These are phyloP conservation scores for Huntiella omanensis DNA, from an alignment of 2,329 filamentous ascomycete genomes.

Conservation along the genomic window DNA sequence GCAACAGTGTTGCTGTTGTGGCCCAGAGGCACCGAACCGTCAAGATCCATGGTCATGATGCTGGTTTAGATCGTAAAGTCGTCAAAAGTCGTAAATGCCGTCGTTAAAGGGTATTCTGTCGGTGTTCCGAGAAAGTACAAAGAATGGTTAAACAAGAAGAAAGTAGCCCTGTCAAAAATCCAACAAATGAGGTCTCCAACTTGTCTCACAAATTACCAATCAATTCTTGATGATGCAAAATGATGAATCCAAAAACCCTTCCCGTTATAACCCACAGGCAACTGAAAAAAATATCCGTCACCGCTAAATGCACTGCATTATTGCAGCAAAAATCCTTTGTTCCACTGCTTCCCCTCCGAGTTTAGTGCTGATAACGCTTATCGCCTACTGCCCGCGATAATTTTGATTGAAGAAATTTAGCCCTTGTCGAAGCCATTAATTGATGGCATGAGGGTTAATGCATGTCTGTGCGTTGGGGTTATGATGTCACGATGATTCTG, in stretches of 20 bases:
- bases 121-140: not conserved
- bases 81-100: not conserved
- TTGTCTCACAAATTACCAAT: not conserved
- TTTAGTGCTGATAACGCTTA: constrained; percentile 10
- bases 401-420: constrained; percentile 1
- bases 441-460: not conserved
- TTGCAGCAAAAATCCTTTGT: not conserved
- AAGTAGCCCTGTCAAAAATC: not conserved
- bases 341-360: constrained; percentile 6
- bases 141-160: not conserved
- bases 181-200: not conserved
- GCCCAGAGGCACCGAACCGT: constrained; percentile 24
- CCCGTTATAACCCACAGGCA: not conserved
- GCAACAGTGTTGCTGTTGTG: constrained; percentile 17
- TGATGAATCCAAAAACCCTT: constrained; percentile 5
- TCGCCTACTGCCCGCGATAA: constrained; percentile 8
- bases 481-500: too few species aligned
- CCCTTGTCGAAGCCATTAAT: not conserved
- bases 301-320: not conserved
- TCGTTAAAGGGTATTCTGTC: not conserved
- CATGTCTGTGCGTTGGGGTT: too few species aligned
- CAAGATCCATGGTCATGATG: constrained; percentile 25
- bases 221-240: constrained; percentile 7
- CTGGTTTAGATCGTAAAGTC: not conserved
- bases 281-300: not conserved